These are phyloP conservation scores for Cardiospermum halicacabum DNA, from an alignment of 345 rosid genomes.

Conservation along the genomic window DNA sequence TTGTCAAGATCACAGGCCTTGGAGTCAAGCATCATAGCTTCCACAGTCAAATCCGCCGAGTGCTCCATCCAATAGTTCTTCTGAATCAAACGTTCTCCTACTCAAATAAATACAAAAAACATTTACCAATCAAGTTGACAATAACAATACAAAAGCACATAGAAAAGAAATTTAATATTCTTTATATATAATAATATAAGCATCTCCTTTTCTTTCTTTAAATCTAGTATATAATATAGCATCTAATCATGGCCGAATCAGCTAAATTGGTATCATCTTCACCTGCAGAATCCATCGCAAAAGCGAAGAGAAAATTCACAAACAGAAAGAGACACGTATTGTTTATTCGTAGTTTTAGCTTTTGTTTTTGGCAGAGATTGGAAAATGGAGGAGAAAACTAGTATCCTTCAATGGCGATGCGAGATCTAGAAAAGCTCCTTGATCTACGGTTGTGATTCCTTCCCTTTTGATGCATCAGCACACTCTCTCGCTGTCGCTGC, in stretches of 20 bases:
- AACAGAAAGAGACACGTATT: neutral
- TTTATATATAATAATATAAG: too few relatives aligned
- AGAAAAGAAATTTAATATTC: neutral
- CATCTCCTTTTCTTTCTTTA: too few relatives aligned
- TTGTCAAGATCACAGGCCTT: constrained; percentile 89
- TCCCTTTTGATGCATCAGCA: constrained; percentile 72
- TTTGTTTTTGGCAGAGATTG: neutral
- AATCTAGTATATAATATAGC: too few relatives aligned
- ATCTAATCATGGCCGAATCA: neutral
- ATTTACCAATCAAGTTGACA: constrained; percentile 4
- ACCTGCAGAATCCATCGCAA: constrained; percentile 51
- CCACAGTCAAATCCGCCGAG: constrained; percentile 62
- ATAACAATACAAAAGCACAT: neutral
- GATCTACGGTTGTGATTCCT: constrained; percentile 61
- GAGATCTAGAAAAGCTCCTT: constrained; percentile 60
- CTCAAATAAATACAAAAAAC: neutral
- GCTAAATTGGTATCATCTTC: neutral
- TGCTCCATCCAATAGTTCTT: constrained; percentile 87
- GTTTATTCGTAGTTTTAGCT: neutral
- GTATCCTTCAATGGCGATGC: constrained; percentile 67
- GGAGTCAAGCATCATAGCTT: constrained; percentile 98
- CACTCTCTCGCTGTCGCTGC: neutral
- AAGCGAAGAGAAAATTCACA: neutral
- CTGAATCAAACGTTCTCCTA: constrained; percentile 65
- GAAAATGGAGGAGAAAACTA: constrained; percentile 13